These are phyloP conservation scores for Nectriaceae sp. DNA, from an alignment of 2,329 filamentous ascomycete genomes.

Conservation along the genomic window DNA sequence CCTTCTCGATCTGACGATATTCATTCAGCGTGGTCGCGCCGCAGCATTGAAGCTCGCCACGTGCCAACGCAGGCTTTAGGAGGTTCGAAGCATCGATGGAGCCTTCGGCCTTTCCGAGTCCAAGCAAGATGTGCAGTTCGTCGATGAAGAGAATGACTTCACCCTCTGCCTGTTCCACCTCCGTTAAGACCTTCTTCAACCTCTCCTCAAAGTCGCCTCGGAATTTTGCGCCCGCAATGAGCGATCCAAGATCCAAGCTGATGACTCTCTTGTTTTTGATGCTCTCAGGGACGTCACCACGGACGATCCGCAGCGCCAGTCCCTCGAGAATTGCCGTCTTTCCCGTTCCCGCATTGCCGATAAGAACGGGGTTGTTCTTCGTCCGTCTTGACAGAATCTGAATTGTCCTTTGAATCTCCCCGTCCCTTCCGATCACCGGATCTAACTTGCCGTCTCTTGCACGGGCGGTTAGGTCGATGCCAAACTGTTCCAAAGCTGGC, in stretches of 20 bases:
- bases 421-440: constrained; percentile 90
- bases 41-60: constrained; percentile 92
- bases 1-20: constrained; percentile 93
- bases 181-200: constrained; percentile 85
- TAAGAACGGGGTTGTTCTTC: constrained; percentile 96
- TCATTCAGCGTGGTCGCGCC: constrained; percentile 92
- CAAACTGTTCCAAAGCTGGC: constrained; percentile 86
- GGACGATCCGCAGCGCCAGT: constrained; percentile 83
- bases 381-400: constrained; percentile 90
- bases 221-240: constrained; percentile 96
- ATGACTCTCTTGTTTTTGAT: constrained; percentile 94
- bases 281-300: constrained; percentile 91
- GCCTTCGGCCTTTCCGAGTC: constrained; percentile 91
- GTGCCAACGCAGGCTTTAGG: constrained; percentile 87
- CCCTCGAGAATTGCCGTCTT: constrained; percentile 95
- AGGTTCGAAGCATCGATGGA: constrained; percentile 96
- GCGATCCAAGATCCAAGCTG: constrained; percentile 81
- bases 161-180: constrained; percentile 86
- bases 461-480: constrained; percentile 82
- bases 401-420: constrained; percentile 91
- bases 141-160: constrained; percentile 94
- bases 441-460: constrained; percentile 90
- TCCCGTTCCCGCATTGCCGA: constrained; percentile 86
- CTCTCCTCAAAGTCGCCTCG: constrained; percentile 95
- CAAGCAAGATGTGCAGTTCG: constrained; percentile 87